Base-by-base conservation (phyloP, 1,284 basidiomycete genomes). In the Cutaneotrichosporon cavernicola region DNA sequence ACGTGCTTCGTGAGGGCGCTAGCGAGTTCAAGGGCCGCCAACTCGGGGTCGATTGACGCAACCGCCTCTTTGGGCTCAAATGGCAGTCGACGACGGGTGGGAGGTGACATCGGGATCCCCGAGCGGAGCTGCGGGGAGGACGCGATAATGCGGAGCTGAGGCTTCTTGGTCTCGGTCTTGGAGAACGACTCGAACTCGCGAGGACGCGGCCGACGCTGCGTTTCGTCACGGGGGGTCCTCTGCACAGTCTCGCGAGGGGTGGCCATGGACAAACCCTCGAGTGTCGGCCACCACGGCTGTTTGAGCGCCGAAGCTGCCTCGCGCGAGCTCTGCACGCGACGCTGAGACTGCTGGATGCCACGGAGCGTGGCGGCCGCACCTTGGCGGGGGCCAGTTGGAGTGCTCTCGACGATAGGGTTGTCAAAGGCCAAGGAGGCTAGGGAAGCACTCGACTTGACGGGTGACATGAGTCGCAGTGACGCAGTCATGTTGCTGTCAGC, bases 1-100 rank as follows among this genome's bases (percentile, higher is more conserved):
- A 75, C 72, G 53, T 76, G 73, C 56, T 77, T 78, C 1, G 77
- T 79, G 61, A 79, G 57, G 2, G 74, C 69, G 16, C 68, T 71
- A 11, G 72, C 67, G 16, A 76, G 65, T 60, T 79, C 76, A 5
- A 73, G 71, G 16, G 71, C 74, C 0, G 76, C 75, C 5, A 79
- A 66, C 18, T 67, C 70, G 0, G 75, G 75, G 58, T 79, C 76
- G n/a, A 76, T 76, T 0, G 68, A 46, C 11, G 70, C 68, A 9
- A 77, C 70, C 2, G 71, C 58, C 57, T 70, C 64, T 4, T 61
- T 55, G 1, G 73, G 71, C 47, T 73, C 70, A 18, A 72, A 73
- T 0, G 72, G 71, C n/a, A 73, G 55, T 49, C 66, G 60, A 1
- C 69, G 68, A 0, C 11, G 40, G 11, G 38, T 16, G 32, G 11